A percentile compares a stretch with the other conserved stretches of the same genome.
These are phyloP conservation scores for Metarhizium humberi DNA, from an alignment of 2,329 filamentous ascomycete species.

Conservation along the genomic window DNA sequence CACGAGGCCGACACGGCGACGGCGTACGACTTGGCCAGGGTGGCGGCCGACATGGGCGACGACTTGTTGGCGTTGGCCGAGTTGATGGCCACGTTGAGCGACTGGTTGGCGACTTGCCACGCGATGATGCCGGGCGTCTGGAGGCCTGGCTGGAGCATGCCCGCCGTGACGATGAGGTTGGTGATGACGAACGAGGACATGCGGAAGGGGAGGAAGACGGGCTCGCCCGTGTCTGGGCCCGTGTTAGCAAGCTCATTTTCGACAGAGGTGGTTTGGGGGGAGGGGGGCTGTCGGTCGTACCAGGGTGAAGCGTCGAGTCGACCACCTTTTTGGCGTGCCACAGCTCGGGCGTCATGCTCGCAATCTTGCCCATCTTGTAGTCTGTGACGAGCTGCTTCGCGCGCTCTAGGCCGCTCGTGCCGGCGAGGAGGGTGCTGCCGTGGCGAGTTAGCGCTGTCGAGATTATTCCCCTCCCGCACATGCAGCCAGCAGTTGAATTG, in stretches of 20 bases:
- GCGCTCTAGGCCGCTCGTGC: conserved; percentile 67
- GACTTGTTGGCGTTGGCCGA: conserved; percentile 97
- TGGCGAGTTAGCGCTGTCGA: too few species aligned
- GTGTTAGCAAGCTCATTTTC: background rate
- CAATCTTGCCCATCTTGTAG: conserved; percentile 78
- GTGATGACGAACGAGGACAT: conserved; percentile 95
- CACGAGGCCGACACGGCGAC: conserved; percentile 89
- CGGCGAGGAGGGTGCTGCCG: conserved; percentile 74
- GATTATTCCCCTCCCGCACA: too few species aligned
- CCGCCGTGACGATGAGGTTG: conserved; percentile 88
- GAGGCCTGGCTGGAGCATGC: conserved; percentile 91
- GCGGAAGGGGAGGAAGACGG: conserved; percentile 88
- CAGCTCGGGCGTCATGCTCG: conserved; percentile 77
- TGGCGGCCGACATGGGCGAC: conserved; percentile 70
- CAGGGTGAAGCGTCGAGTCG: conserved; percentile 91
- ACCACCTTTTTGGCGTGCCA: conserved; percentile 97
- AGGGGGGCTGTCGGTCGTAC: conserved; percentile 37
- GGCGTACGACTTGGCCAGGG: conserved; percentile 82
- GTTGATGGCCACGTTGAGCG: conserved; percentile 96
- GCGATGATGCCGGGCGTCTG: conserved; percentile 73
- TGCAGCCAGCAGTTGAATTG: too few species aligned
- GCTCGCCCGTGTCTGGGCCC: conserved; percentile 71
- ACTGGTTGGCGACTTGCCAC: conserved; percentile 97
- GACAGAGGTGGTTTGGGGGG: background rate
- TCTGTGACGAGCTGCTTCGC: conserved; percentile 73